phyloP scores from a whole-genome alignment of 371 early-diverging fungal genomes.

The Phascolomyces articulosus region DNA sequence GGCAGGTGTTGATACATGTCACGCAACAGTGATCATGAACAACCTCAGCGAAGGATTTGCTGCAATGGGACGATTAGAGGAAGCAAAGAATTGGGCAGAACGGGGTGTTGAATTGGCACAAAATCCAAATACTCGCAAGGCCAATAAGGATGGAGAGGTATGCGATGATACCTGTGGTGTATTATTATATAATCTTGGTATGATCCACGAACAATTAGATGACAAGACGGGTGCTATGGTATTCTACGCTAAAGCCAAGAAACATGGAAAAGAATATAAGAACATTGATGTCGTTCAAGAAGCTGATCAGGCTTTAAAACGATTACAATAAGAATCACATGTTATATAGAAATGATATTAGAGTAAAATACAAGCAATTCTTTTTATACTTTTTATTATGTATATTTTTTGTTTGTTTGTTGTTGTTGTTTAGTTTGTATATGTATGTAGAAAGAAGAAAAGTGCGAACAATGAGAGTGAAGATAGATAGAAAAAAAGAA shows the following conservation, averaged over 20 bases:
- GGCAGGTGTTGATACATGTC: slow-evolving; percentile 46
- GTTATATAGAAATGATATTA: neutral
- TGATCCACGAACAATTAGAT: slow-evolving; percentile 59
- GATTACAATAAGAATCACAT: slow-evolving; percentile 12
- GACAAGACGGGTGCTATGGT: slow-evolving; percentile 32
- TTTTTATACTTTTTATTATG: no score
- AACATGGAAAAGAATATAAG: slow-evolving; percentile 38
- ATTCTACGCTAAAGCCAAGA: slow-evolving; percentile 33
- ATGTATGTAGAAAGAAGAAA: neutral
- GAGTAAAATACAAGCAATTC: neutral
- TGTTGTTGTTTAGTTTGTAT: neutral
- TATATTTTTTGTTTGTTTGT: neutral
- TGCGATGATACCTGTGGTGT: slow-evolving; percentile 66
- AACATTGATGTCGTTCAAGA: slow-evolving; percentile 33
- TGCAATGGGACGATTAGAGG: slow-evolving; percentile 52
- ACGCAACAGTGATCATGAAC: slow-evolving; percentile 58
- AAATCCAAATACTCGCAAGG: slow-evolving; percentile 49
- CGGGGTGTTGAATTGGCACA: slow-evolving; percentile 56
- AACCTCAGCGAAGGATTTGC: slow-evolving; percentile 65
- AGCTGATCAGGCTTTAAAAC: slow-evolving; percentile 36
- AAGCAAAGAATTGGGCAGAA: slow-evolving; percentile 65
- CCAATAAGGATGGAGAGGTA: slow-evolving; percentile 42
- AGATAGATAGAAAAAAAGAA: slow-evolving; percentile 1
- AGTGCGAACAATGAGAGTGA: neutral
- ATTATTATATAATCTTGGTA: slow-evolving; percentile 62